Evolutionary conservation across 164 flowering plant species (phyloP).

Genomic region (Magnolia sinica): DNA sequence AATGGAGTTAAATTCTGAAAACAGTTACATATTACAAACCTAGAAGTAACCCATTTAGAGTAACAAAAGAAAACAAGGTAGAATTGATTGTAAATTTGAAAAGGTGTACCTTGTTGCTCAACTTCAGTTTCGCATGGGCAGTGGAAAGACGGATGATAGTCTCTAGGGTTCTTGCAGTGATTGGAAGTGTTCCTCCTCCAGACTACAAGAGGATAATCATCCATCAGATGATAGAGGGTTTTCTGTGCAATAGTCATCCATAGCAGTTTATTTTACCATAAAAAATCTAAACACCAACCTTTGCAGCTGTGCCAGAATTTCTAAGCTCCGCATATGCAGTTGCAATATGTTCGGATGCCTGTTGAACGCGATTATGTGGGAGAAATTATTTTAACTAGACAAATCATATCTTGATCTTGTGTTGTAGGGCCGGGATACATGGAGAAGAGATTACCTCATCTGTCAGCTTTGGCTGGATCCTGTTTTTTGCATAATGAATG

Average conservation of each 20-base stretch:
- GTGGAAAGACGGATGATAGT: constrained; percentile 96
- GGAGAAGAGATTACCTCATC: constrained; percentile 63
- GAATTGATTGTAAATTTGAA: not conserved
- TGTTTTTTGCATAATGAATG: constrained; percentile 91
- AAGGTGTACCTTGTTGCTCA: constrained; percentile 66
- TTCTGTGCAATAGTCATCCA: not conserved
- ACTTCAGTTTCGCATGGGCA: constrained; percentile 93
- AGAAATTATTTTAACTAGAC: constrained; percentile 1
- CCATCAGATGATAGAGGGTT: not conserved
- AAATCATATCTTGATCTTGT: not conserved
- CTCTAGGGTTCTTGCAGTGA: constrained; percentile 94
- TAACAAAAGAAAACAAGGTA: not conserved
- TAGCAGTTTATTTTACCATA: not conserved
- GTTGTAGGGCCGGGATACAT: not conserved
- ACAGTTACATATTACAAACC: not conserved
- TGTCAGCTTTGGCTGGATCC: constrained; percentile 87
- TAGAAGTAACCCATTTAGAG: not conserved
- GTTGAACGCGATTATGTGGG: constrained; percentile 3
- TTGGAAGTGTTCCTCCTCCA: constrained; percentile 95
- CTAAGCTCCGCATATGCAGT: constrained; percentile 94
- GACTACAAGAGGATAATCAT: constrained; percentile 36
- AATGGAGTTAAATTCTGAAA: not conserved
- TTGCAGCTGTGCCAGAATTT: constrained; percentile 63
- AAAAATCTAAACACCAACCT: constrained; percentile 38
- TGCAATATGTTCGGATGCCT: constrained; percentile 95